Evolutionary conservation across 352 stramenopile species (phyloP).

Genomic region (Pseudoperonospora humuli): DNA sequence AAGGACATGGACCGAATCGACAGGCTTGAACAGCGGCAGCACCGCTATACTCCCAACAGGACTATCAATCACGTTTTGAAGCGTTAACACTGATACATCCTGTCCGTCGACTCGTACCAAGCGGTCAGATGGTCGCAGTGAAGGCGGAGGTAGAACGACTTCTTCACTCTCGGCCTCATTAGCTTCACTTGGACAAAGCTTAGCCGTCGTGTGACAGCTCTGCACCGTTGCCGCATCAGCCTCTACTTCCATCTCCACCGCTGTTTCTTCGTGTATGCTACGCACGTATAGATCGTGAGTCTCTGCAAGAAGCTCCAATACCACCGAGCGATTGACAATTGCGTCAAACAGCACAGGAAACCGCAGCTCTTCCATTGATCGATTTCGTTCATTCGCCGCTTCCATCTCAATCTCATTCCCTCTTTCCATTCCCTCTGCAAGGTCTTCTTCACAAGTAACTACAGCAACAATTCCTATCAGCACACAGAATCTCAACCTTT

Average conservation of each 20-base stretch:
- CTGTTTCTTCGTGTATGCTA: slow-evolving; percentile 14
- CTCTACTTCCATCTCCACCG: slow-evolving; percentile 6
- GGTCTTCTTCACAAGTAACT: not conserved
- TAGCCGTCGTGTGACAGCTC: slow-evolving; percentile 4
- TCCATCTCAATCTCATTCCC: no score
- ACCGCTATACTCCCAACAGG: no score
- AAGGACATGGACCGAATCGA: no score
- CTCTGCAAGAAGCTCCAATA: slow-evolving; percentile 18
- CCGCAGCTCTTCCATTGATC: slow-evolving; percentile 5
- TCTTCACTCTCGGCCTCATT: slow-evolving; percentile 4
- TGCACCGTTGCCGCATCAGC: slow-evolving; percentile 4
- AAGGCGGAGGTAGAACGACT: slow-evolving; percentile 10
- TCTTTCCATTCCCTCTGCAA: no score
- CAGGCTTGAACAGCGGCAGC: slow-evolving; percentile 51
- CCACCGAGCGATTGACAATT: slow-evolving; percentile 18
- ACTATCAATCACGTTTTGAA: slow-evolving; percentile 41
- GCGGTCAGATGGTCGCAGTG: slow-evolving; percentile 31
- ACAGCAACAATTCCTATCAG: slow-evolving; percentile 1
- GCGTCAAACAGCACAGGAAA: slow-evolving; percentile 29
- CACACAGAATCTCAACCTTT: slow-evolving; percentile 2
- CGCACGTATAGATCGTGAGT: slow-evolving; percentile 19
- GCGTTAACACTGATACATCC: slow-evolving; percentile 27
- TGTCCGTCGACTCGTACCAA: slow-evolving; percentile 47
- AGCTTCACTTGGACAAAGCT: slow-evolving; percentile 1
- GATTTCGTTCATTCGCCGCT: not conserved